These are phyloP conservation scores for Pichia sp. DNA, from an alignment of 1,139 yeast species.

Conservation along the genomic window DNA sequence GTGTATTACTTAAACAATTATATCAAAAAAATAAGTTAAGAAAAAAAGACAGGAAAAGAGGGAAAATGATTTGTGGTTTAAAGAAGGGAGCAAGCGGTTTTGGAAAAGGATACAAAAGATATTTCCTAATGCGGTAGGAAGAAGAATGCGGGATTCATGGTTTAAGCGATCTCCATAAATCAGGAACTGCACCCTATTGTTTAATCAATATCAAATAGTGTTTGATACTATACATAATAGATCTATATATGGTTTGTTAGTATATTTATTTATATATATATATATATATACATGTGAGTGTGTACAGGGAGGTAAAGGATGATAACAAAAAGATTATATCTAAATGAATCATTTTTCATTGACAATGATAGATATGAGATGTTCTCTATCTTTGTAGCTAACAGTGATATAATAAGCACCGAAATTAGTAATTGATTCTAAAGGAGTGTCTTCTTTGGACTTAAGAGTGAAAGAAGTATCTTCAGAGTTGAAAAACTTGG, in stretches of 20 bases:
- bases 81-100: too few relatives aligned
- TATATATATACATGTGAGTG: conserved; percentile 8
- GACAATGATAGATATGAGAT: conserved; percentile 20
- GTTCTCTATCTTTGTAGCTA: conserved; percentile 16
- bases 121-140: too few relatives aligned
- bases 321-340: neutral
- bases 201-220: too few relatives aligned
- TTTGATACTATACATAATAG: neutral
- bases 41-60: neutral
- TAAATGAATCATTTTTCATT: conserved; percentile 11
- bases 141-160: too few relatives aligned
- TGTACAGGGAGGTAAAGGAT: neutral
- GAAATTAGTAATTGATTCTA: conserved; percentile 16
- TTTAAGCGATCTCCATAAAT: too few relatives aligned
- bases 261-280: neutral
- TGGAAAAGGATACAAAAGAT: too few relatives aligned
- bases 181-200: too few relatives aligned
- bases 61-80: too few relatives aligned
- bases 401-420: conserved; percentile 22
- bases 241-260: neutral
- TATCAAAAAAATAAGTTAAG: too few relatives aligned
- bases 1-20: too few relatives aligned
- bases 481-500: conserved; percentile 16
- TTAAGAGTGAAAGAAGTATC: conserved; percentile 12
- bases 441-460: conserved; percentile 9